Evolutionary conservation across 139 green algal species (phyloP).

Genomic region (Chlorella sp.): DNA sequence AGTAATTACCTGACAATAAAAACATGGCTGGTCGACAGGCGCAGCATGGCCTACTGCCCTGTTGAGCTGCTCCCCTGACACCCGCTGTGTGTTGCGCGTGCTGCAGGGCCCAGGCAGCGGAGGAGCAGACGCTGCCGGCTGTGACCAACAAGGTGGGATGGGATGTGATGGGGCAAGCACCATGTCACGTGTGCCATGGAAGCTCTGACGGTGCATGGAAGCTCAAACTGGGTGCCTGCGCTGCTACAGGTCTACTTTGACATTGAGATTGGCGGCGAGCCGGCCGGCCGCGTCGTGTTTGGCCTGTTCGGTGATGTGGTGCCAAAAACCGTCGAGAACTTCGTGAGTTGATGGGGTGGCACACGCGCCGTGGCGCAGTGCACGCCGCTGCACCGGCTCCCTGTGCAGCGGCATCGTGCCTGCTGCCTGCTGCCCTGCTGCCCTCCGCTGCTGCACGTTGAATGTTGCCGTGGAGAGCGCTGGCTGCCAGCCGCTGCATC

Average conservation of each 20-base stretch:
- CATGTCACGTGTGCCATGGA: too few species aligned
- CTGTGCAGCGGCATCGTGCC: too few species aligned
- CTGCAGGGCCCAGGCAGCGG: neutral
- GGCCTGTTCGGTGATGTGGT: conserved; percentile 78
- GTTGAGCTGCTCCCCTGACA: too few species aligned
- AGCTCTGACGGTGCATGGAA: too few species aligned
- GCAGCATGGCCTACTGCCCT: too few species aligned
- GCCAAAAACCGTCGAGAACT: conserved; percentile 74
- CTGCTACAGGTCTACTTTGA: conserved; percentile 77
- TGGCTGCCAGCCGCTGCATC: conserved; percentile 55
- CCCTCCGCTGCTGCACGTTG: too few species aligned
- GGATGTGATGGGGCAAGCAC: too few species aligned
- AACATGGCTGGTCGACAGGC: too few species aligned
- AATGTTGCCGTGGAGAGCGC: too few species aligned
- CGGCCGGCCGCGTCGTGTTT: conserved; percentile 73
- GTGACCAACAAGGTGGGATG: conserved; percentile 71
- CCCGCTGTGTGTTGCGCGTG: too few species aligned
- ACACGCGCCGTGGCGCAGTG: neutral
- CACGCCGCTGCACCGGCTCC: neutral
- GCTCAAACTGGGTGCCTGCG: too few species aligned
- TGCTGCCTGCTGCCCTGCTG: conserved; percentile 55
- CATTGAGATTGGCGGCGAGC: conserved; percentile 62
- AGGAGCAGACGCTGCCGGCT: neutral
- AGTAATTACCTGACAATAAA: too few species aligned
- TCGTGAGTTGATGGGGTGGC: conserved; percentile 26